A percentile compares a stretch with the other conserved stretches of the same genome.
Conservation (phyloP, 352 stramenopile species). For the Plasmopara muralis region DNA sequence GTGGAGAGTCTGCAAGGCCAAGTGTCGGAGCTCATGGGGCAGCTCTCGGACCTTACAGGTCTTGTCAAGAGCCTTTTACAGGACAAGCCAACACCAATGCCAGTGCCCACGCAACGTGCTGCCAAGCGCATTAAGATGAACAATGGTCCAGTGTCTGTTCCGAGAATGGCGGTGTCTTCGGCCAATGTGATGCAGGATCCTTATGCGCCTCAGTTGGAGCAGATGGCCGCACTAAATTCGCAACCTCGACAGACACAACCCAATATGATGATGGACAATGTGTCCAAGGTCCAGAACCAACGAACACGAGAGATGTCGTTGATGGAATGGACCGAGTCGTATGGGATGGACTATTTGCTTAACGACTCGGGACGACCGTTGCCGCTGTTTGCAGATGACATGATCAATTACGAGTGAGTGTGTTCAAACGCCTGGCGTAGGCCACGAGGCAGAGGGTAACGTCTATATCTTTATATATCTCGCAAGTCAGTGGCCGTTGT, state of each 20-base stretch:
- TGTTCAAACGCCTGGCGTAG: constrained; percentile 1
- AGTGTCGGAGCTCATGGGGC: constrained; percentile 71
- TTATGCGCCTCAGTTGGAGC: constrained; percentile 19
- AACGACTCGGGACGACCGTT: constrained; percentile 48
- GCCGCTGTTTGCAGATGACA: constrained; percentile 56
- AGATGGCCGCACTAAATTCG: constrained; percentile 9
- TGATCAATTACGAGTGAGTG: constrained; percentile 49
- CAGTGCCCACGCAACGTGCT: constrained; percentile 13
- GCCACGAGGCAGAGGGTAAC: constrained; percentile 8
- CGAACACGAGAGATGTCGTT: constrained; percentile 56
- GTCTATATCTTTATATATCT: constrained; percentile 29
- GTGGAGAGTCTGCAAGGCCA: constrained; percentile 67
- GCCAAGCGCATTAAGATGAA: constrained; percentile 45
- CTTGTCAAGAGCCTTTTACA: constrained; percentile 69
- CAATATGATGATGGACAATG: constrained; percentile 31
- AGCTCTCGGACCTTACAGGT: constrained; percentile 63
- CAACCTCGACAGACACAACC: constrained; percentile 19
- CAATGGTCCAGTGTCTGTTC: constrained; percentile 3
- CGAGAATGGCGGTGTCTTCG: constrained; percentile 12
- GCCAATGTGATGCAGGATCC: constrained; percentile 16
- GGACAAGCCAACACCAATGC: constrained; percentile 31
- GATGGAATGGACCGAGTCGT: constrained; percentile 73
- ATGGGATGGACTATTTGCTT: constrained; percentile 74
- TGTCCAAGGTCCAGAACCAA: constrained; percentile 39
- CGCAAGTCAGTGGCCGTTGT: constrained; percentile 7